Percentiles rank a stretch among this genome's conserved stretches.
Conservation (phyloP, 1,284 basidiomycete species). For the Ceratobasidium sp. region DNA sequence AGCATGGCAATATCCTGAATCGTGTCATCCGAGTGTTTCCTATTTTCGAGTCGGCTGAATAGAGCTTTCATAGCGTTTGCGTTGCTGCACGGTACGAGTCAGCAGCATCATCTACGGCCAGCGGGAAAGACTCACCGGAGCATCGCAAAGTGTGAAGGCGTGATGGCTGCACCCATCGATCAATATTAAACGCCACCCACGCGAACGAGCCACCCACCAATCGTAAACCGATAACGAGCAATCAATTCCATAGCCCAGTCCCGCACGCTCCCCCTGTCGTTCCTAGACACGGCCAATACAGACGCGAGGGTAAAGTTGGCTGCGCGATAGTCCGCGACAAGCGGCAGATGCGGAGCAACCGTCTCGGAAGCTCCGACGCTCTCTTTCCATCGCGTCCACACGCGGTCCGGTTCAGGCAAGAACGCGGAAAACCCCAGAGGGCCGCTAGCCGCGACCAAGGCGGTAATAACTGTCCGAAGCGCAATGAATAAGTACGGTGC, state of each 20-base stretch:
- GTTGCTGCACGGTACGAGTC: background rate
- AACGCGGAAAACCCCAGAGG: conserved; percentile 44
- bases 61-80: conserved; percentile 26
- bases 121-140: background rate
- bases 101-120: no score
- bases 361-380: conserved; percentile 16
- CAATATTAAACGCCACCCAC: conserved; percentile 2
- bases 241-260: conserved; percentile 46
- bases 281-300: conserved; percentile 19
- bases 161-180: conserved; percentile 15
- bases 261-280: conserved; percentile 36
- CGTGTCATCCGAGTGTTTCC: conserved; percentile 14
- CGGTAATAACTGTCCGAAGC: conserved; percentile 41
- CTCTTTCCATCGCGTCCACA: conserved; percentile 19
- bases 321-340: conserved; percentile 37
- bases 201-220: conserved; percentile 44
- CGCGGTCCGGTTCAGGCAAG: conserved; percentile 33
- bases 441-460: conserved; percentile 44
- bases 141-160: conserved; percentile 40
- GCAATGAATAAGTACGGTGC: background rate
- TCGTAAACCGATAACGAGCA: conserved; percentile 48
- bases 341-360: conserved; percentile 36
- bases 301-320: conserved; percentile 44
- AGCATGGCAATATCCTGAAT: conserved; percentile 39
- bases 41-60: conserved; percentile 26